A percentile compares a stretch with the other conserved stretches of the same genome.
phyloP scores from a whole-genome alignment of 1,139 yeast species.

The Candida buenavistaensis region DNA sequence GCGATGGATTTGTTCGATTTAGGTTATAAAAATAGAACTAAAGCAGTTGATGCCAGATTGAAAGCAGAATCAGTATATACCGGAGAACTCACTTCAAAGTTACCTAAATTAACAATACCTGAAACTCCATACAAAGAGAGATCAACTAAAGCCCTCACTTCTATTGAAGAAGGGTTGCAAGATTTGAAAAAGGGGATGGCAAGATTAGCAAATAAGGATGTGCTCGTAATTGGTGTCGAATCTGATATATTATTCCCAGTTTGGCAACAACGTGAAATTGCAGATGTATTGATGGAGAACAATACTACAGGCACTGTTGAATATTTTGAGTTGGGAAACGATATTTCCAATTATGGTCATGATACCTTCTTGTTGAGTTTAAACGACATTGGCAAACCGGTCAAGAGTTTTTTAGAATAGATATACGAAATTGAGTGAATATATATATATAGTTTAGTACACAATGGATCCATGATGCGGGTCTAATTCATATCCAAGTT shows the following conservation, averaged over 20 bases:
- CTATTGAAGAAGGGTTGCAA: slow-evolving; percentile 53
- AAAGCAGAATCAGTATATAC: slow-evolving; percentile 32
- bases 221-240: slow-evolving; percentile 85
- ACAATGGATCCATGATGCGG: slow-evolving; percentile 55
- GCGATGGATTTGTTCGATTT: slow-evolving; percentile 94
- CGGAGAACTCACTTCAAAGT: slow-evolving; percentile 5
- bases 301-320: slow-evolving; percentile 36
- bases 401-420: slow-evolving; percentile 52
- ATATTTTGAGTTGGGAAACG: slow-evolving; percentile 74
- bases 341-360: slow-evolving; percentile 81
- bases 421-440: too few species aligned
- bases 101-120: slow-evolving; percentile 40
- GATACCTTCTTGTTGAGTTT: slow-evolving; percentile 83
- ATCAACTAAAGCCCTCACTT: slow-evolving; percentile 34
- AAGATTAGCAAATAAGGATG: slow-evolving; percentile 61
- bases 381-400: slow-evolving; percentile 78
- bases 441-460: slow-evolving; percentile 16
- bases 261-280: slow-evolving; percentile 90
- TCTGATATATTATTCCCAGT: slow-evolving; percentile 90
- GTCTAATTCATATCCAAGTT: slow-evolving; percentile 65
- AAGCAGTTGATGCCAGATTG: slow-evolving; percentile 42
- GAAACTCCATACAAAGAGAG: slow-evolving; percentile 57
- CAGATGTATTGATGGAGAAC: slow-evolving; percentile 50
- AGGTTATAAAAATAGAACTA: slow-evolving; percentile 49
- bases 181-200: slow-evolving; percentile 70